These are phyloP conservation scores for Mycena haematopus DNA, from an alignment of 768 basidiomycete species.

Conservation along the genomic window DNA sequence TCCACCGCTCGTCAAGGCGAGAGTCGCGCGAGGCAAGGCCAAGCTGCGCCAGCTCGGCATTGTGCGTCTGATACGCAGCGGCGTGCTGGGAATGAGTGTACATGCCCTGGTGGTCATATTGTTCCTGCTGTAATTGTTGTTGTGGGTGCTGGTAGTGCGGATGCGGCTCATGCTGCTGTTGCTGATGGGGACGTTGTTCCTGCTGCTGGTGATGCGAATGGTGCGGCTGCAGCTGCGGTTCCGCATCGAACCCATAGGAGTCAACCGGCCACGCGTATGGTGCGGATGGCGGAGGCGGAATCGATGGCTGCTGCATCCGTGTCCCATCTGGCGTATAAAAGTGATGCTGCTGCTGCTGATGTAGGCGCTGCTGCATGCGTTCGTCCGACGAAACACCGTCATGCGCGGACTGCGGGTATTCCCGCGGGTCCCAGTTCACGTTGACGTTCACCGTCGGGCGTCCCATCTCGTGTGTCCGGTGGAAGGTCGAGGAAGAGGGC, in stretches of 20 bases:
- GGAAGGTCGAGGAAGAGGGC: constrained; percentile 29
- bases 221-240: constrained; percentile 15
- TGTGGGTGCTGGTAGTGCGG: neutral
- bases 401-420: constrained; percentile 22
- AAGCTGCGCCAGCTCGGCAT: constrained; percentile 59
- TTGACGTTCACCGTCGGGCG: constrained; percentile 26
- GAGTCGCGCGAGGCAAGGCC: constrained; percentile 66
- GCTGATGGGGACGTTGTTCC: constrained; percentile 19
- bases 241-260: neutral
- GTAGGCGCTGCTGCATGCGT: constrained; percentile 16
- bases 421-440: constrained; percentile 23
- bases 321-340: constrained; percentile 13
- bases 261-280: constrained; percentile 28
- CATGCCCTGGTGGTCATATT: constrained; percentile 11
- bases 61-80: constrained; percentile 35
- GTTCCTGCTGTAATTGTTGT: too few species aligned
- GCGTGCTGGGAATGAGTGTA: constrained; percentile 30
- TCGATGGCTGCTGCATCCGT: neutral
- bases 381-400: constrained; percentile 19
- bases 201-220: constrained; percentile 33
- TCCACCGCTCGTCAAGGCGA: constrained; percentile 63
- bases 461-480: neutral
- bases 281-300: constrained; percentile 21
- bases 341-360: constrained; percentile 8
- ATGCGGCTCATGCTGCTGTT: constrained; percentile 19